Evolutionary conservation across 1,139 yeast genomes (phyloP), one percentile per base, ranked within the genome.

Genomic region (Saccharomyces hybrid): DNA sequence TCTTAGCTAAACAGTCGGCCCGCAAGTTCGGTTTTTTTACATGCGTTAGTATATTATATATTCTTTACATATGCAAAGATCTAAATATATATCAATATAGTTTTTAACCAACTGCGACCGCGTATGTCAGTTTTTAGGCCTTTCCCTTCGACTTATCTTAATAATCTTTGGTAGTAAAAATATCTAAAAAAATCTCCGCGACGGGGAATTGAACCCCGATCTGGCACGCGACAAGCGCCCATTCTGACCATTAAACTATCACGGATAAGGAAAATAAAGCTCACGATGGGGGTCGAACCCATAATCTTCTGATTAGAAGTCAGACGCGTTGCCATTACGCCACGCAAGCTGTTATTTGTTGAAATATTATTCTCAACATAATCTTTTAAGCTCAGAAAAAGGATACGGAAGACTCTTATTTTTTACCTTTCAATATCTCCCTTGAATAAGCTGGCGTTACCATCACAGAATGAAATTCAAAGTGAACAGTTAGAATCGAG

Each of bases 301-400:
- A 74, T 78, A 77, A 76, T 76, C 80, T 76, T 76, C 79, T 75
- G 79, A 77, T 77, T 74, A 77, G 80, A 77, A 77, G 81, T 77
- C 80, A 76, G 78, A 77, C 80, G 81, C 81, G 80, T 76, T 77
- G 78, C 81, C 80, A 77, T 77, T 77, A 76, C 79, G 80, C 80
- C 78, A 77, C 79, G 75, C 78, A 75, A 76, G 79, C 80, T 62
- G 21, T 24, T 51, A 34, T 34, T 51, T 47, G 42, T n/a, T 46
- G 49, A 7, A 2, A 32, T 3, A 32, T 32, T 32, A 4, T 4
- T 24, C 26, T 24, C 26, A 24, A 21, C 21, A 21, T 21, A 21
- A 21, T 3, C 4, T 3, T 3, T 21, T 21, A 21, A 21, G 4
- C 4, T 21, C 21, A 24, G 4, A 24, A 24, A 24, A 24, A 24